Base-by-base conservation (phyloP, 768 basidiomycete genomes). In the Agaricus sinodeliciosus region DNA sequence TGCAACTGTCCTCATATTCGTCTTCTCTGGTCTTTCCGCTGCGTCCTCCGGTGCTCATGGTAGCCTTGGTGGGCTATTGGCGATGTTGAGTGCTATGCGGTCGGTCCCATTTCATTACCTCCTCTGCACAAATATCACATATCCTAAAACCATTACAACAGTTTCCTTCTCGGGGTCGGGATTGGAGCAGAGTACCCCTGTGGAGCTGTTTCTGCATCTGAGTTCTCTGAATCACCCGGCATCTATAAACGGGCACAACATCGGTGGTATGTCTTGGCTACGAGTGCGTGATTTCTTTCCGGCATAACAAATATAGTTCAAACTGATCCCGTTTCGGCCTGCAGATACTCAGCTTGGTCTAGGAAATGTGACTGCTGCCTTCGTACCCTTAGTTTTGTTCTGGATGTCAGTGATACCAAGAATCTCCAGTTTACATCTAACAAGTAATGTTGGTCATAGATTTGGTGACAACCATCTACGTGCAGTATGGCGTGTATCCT, bases 121-220 rank as follows among this genome's bases (percentile, higher is more conserved):
- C 22, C 22, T 22, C 3, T 22, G 22, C 22, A 22, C 22, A 22
- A 22, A 3, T 22, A 22, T 22, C 22, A 22, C 18, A 41, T 44
- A 31, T 27, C 2, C 43, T 11, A 28, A 41, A 28, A 41, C 15
- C 13, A 12, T n/a, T 37, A 5, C 15, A 36, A 51, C 55, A 90
- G 90, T 4, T 94, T 94, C 73, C 67, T 96, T 1, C 75, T 94
- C 42, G 94, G 94, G 35, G 85, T 94, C 49, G 93, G 93, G 22
- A 77, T 93, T 0, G 90, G 91, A 5, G 89, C 88, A 4, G 89
- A 90, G 65, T 94, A 94, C 58, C 94, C 94, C 7, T 90, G 90
- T 57, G 93, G 94, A 27, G 87, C 86, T 0, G 90, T 93, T 13
- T 88, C 91, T 3, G 87, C 86, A 6, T 87, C 90, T 1, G 94